Conservation (phyloP, 495 filamentous ascomycete species). For the Penicillium psychrofluorescens region DNA sequence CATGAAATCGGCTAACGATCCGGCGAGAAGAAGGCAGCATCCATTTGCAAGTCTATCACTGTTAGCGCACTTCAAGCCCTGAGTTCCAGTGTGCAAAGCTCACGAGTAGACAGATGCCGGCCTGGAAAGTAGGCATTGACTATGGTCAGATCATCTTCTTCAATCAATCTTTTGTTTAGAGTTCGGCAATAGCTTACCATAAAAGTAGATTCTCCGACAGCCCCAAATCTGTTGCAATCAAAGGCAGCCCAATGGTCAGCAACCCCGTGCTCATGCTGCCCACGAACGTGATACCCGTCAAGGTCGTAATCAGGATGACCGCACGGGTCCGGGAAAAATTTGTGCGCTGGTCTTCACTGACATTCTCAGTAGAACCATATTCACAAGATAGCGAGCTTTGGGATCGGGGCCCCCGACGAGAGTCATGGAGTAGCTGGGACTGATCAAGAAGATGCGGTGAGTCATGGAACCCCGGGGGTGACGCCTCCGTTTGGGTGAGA, state of each 20-base stretch:
- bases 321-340: constrained; percentile 9
- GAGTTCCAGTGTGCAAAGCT: background rate
- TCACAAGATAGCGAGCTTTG: background rate
- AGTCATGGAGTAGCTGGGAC: background rate
- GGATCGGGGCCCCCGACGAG: background rate
- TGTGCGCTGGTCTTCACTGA: background rate
- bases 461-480: background rate
- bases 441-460: background rate
- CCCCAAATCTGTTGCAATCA: constrained; percentile 11
- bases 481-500: background rate
- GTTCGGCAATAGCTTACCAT: constrained; percentile 6
- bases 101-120: constrained; percentile 17
- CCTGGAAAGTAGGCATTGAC: background rate
- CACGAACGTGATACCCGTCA: constrained; percentile 14
- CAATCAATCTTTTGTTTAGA: too few species aligned
- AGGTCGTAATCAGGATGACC: constrained; percentile 9
- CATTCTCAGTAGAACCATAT: background rate
- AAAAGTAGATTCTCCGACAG: constrained; percentile 14
- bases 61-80: background rate
- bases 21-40: constrained; percentile 41
- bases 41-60: constrained; percentile 32
- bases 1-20: constrained; percentile 44
- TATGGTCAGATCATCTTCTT: too few species aligned
- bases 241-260: constrained; percentile 12
- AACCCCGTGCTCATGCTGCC: constrained; percentile 15